Evolutionary conservation across 768 basidiomycete genomes (phyloP).

Genomic region (Pluteus cervinus): DNA sequence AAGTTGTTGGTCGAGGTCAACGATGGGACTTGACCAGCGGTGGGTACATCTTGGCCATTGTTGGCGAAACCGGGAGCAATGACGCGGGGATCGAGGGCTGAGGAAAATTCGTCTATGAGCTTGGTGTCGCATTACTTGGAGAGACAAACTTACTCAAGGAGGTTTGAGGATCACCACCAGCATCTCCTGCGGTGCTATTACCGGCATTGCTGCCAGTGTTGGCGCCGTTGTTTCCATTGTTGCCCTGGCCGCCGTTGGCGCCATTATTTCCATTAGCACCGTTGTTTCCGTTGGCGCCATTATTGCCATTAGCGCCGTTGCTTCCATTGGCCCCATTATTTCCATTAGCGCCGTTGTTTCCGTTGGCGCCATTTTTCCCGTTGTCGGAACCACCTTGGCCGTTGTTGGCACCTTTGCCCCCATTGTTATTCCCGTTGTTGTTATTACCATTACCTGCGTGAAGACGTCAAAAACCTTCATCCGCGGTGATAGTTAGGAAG

Average conservation of each 20-base stretch:
- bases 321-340: too few relatives aligned
- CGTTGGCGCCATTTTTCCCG: conserved; percentile 7
- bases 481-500: too few relatives aligned
- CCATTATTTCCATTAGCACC: conserved; percentile 4
- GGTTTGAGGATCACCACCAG: conserved; percentile 27
- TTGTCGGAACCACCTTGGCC: conserved; percentile 5
- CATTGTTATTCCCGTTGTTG: conserved; percentile 5
- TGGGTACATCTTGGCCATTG: conserved; percentile 36
- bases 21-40: conserved; percentile 42
- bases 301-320: conserved; percentile 2
- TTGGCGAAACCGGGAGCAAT: conserved; percentile 34
- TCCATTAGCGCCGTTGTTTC: too few relatives aligned
- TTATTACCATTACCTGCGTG: conserved; percentile 1
- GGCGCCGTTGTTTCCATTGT: neutral
- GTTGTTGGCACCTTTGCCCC: conserved; percentile 7
- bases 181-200: conserved; percentile 1
- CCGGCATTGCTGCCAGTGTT: neutral
- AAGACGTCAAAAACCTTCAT: too few relatives aligned
- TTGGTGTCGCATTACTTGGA: neutral
- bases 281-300: neutral
- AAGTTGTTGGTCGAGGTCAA: conserved; percentile 59
- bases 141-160: conserved; percentile 25
- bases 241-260: neutral
- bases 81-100: conserved; percentile 35
- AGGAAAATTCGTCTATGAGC: conserved; percentile 3